These are phyloP conservation scores for Mrakia hoshinonis DNA, from an alignment of 768 basidiomycete species.

Conservation along the genomic window DNA sequence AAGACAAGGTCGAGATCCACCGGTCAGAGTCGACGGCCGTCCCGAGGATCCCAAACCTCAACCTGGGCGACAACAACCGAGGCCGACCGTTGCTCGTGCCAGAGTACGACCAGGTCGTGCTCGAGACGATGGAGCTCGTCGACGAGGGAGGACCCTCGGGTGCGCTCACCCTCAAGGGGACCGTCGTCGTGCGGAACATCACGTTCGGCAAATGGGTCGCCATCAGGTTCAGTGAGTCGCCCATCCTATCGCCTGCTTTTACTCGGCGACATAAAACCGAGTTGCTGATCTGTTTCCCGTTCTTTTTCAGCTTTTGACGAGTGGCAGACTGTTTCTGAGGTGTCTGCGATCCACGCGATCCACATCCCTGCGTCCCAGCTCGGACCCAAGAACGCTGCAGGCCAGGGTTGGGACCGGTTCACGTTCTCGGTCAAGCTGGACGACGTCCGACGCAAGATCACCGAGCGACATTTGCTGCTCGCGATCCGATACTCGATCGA, in stretches of 20 bases:
- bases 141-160: slow-evolving; percentile 39
- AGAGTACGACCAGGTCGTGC: slow-evolving; percentile 41
- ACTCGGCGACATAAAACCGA: background rate
- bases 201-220: slow-evolving; percentile 80
- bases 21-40: slow-evolving; percentile 10
- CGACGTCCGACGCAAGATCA: slow-evolving; percentile 65
- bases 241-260: background rate
- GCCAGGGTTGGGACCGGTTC: slow-evolving; percentile 58
- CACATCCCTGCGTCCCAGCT: slow-evolving; percentile 36
- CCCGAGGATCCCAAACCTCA: slow-evolving; percentile 17
- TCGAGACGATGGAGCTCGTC: slow-evolving; percentile 44
- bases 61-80: slow-evolving; percentile 22
- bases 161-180: slow-evolving; percentile 53
- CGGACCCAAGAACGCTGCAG: slow-evolving; percentile 27
- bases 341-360: slow-evolving; percentile 50
- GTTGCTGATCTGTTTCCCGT: background rate
- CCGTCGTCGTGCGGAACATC: slow-evolving; percentile 70
- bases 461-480: slow-evolving; percentile 71
- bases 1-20: slow-evolving; percentile 22
- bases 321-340: slow-evolving; percentile 95
- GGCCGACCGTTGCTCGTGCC: slow-evolving; percentile 7
- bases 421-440: slow-evolving; percentile 63
- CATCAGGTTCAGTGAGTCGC: slow-evolving; percentile 58
- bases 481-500: slow-evolving; percentile 59
- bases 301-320: slow-evolving; percentile 54